These are phyloP conservation scores for Dryadomyces quercivorus DNA, from an alignment of 2,329 filamentous ascomycete species.

Conservation along the genomic window DNA sequence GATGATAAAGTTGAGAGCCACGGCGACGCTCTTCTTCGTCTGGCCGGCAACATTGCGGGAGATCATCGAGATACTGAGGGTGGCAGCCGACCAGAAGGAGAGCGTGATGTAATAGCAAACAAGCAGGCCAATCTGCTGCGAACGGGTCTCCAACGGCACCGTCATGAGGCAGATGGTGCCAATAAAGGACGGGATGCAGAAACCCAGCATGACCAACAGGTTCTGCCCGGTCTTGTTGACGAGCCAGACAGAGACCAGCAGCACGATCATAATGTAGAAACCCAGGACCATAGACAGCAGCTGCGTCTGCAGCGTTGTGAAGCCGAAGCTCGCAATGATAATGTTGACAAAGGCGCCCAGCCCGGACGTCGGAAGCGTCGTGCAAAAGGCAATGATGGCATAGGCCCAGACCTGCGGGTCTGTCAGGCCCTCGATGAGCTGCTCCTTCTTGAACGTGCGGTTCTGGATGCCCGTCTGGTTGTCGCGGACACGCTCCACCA, in stretches of 20 bases:
- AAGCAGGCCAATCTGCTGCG: constrained; percentile 53
- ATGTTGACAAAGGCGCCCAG: constrained; percentile 64
- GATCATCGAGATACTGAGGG: constrained; percentile 53
- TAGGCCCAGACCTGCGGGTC: constrained; percentile 60
- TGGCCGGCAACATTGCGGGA: constrained; percentile 60
- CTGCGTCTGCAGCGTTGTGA: constrained; percentile 55
- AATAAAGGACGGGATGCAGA: constrained; percentile 56
- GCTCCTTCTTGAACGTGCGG: constrained; percentile 31
- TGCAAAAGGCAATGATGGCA: constrained; percentile 54
- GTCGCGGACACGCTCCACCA: constrained; percentile 46
- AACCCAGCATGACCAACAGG: constrained; percentile 51
- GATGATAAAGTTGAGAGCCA: constrained; percentile 58
- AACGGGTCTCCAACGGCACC: constrained; percentile 42
- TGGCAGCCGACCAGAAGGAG: constrained; percentile 66
- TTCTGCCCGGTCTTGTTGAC: constrained; percentile 58
- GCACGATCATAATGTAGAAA: constrained; percentile 58
- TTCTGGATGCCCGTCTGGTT: constrained; percentile 53
- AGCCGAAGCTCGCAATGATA: constrained; percentile 59
- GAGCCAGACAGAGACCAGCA: constrained; percentile 54
- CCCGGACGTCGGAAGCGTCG: constrained; percentile 60
- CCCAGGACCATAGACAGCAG: constrained; percentile 65
- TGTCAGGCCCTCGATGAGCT: constrained; percentile 36
- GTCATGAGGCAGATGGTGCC: constrained; percentile 64
- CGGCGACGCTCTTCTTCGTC: constrained; percentile 58
- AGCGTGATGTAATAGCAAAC: constrained; percentile 64